Evolutionary conservation across 192 early-diverging fungal genomes (phyloP).

Genomic region (Chytriomyces confervae): DNA sequence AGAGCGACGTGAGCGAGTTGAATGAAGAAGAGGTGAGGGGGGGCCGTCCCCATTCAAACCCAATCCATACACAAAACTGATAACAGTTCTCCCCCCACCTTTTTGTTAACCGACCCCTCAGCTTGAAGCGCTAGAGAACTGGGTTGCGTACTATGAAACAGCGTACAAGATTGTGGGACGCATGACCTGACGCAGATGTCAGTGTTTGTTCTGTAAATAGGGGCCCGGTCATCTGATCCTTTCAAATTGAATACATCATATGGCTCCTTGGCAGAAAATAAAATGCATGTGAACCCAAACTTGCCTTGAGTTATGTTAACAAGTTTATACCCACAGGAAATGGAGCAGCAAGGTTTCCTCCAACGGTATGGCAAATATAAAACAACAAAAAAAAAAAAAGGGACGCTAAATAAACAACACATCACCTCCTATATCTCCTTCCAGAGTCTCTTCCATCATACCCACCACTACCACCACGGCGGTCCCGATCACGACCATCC

Average conservation of each 20-base stretch:
- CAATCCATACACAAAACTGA: no score
- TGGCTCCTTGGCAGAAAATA: background rate
- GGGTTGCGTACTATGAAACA: constrained; percentile 71
- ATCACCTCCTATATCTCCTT: background rate
- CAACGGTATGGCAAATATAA: background rate
- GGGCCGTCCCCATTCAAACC: no score
- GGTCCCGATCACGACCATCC: constrained; percentile 41
- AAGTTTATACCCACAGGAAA: background rate
- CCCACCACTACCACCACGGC: background rate
- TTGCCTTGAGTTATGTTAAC: background rate
- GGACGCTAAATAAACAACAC: background rate
- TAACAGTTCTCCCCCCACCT: background rate
- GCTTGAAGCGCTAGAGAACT: constrained; percentile 74
- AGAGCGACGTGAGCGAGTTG: background rate
- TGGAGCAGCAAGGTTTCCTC: background rate
- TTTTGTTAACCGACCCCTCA: constrained; percentile 13
- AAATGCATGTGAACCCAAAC: background rate
- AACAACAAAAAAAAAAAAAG: background rate
- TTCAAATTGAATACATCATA: background rate
- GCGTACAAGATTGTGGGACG: constrained; percentile 76
- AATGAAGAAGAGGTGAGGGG: background rate
- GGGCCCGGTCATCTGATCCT: background rate
- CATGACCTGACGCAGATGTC: constrained; percentile 19
- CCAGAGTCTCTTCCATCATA: background rate
- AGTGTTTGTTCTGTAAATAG: background rate